Conservation (phyloP, 1,284 basidiomycete species). For the Heterobasidion annosum region DNA sequence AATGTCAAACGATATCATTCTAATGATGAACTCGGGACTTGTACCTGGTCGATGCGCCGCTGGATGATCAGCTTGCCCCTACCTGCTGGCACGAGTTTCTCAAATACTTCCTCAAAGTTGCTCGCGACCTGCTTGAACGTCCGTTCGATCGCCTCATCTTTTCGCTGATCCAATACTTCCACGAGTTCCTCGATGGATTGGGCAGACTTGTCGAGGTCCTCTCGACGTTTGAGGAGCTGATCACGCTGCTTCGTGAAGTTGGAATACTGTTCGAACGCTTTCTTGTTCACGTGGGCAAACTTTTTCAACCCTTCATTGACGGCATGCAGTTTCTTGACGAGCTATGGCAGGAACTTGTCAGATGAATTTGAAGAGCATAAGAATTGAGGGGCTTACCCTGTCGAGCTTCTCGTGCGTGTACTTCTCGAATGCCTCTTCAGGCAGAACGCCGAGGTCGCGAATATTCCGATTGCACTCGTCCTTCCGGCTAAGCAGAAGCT, state of each 20-base stretch:
- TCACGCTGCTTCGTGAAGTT: conserved; percentile 98
- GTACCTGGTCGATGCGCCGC: conserved; percentile 75
- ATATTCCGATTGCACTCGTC: conserved; percentile 94
- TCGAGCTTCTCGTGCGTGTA: conserved; percentile 82
- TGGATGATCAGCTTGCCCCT: conserved; percentile 90
- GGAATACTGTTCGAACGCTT: conserved; percentile 97
- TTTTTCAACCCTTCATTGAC: conserved; percentile 92
- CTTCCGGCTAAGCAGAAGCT: conserved; percentile 76
- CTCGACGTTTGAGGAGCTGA: conserved; percentile 77
- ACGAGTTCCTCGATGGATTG: conserved; percentile 93
- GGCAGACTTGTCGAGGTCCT: conserved; percentile 87
- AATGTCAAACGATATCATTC: neutral
- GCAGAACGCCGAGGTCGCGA: conserved; percentile 91
- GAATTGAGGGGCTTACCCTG: conserved; percentile 42
- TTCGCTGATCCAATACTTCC: conserved; percentile 89
- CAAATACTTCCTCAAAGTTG: conserved; percentile 97
- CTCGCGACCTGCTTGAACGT: conserved; percentile 98
- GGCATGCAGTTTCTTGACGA: conserved; percentile 84
- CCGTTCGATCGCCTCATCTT: conserved; percentile 96
- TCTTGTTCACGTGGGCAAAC: conserved; percentile 98
- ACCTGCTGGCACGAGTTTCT: conserved; percentile 93
- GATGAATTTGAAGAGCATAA: neutral
- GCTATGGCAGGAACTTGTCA: conserved; percentile 30
- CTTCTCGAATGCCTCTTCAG: conserved; percentile 96
- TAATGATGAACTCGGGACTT: too few species aligned